Evolutionary conservation across 768 basidiomycete species (phyloP).

Genomic region (Termitomyces sp.): DNA sequence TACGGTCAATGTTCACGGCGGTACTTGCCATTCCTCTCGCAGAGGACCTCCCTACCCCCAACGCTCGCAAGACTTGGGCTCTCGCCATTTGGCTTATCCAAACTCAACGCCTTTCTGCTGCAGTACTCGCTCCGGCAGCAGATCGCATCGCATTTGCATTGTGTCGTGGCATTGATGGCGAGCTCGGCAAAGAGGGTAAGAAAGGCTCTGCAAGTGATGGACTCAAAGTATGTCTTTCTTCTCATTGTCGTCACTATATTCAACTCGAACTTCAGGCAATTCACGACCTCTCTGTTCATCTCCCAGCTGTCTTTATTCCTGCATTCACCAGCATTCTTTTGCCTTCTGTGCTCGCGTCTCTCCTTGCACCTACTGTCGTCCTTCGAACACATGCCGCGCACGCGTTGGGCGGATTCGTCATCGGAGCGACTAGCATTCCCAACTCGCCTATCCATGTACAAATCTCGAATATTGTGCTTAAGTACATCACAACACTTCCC

Average conservation of each 20-base stretch:
- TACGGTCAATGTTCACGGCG: slow-evolving; percentile 55
- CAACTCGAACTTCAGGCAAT: slow-evolving; percentile 49
- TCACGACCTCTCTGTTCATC: slow-evolving; percentile 61
- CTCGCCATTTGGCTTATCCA: slow-evolving; percentile 75
- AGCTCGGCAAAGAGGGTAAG: slow-evolving; percentile 86
- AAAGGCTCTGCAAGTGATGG: slow-evolving; percentile 80
- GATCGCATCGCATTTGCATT: slow-evolving; percentile 70
- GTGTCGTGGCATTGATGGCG: slow-evolving; percentile 75
- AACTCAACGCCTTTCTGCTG: slow-evolving; percentile 60
- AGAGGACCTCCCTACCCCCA: slow-evolving; percentile 68
- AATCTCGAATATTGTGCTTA: slow-evolving; percentile 45
- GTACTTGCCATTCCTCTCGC: slow-evolving; percentile 73
- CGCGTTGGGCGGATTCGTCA: slow-evolving; percentile 67
- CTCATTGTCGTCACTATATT: slow-evolving; percentile 3
- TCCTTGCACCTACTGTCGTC: slow-evolving; percentile 62
- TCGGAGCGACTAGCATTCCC: slow-evolving; percentile 48
- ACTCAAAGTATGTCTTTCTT: slow-evolving; percentile 51
- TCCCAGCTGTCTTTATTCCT: slow-evolving; percentile 66
- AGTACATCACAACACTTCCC: slow-evolving; percentile 44
- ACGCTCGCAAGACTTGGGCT: slow-evolving; percentile 83
- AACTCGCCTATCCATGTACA: slow-evolving; percentile 45
- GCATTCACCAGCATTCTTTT: slow-evolving; percentile 50
- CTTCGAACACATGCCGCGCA: slow-evolving; percentile 73
- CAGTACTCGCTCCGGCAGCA: slow-evolving; percentile 57
- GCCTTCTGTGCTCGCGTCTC: slow-evolving; percentile 56